Evolutionary conservation across 495 filamentous ascomycete genomes (phyloP).

Genomic region (Xylaria acuta): DNA sequence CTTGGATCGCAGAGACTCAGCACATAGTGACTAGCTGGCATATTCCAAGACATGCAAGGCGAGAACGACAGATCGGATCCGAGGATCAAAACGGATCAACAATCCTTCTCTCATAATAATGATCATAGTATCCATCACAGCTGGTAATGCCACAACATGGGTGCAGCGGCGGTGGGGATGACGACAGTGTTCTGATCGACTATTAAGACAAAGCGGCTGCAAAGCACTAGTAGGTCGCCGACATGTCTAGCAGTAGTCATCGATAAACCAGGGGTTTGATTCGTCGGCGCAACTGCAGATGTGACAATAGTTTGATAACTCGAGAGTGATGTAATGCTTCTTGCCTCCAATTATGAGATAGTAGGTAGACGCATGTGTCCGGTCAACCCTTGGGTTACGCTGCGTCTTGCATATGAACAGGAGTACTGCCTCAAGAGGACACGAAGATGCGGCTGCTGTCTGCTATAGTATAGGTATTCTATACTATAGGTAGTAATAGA

Average conservation of each 20-base stretch:
- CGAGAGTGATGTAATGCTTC: neutral
- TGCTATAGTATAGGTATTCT: neutral
- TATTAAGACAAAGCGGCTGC: neutral
- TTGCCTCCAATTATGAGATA: neutral
- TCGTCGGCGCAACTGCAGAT: slow-evolving; percentile 4
- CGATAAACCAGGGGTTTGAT: slow-evolving; percentile 8
- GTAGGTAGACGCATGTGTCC: neutral
- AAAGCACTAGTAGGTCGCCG: slow-evolving; percentile 20
- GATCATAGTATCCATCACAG: neutral
- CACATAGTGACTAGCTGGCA: neutral
- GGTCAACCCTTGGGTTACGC: neutral
- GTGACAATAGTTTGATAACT: slow-evolving; percentile 14
- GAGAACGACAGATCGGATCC: neutral
- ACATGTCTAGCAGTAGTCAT: slow-evolving; percentile 10
- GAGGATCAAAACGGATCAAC: neutral
- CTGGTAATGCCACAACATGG: neutral
- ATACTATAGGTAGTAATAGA: neutral
- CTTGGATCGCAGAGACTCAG: neutral
- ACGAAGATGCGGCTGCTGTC: neutral
- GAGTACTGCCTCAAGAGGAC: neutral
- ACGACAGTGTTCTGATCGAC: neutral
- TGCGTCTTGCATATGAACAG: neutral
- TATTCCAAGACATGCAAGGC: neutral
- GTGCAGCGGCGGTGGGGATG: neutral
- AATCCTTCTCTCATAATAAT: neutral